Base-by-base conservation (phyloP, 1,284 basidiomycete genomes). In the Takashimella tepidaria region DNA sequence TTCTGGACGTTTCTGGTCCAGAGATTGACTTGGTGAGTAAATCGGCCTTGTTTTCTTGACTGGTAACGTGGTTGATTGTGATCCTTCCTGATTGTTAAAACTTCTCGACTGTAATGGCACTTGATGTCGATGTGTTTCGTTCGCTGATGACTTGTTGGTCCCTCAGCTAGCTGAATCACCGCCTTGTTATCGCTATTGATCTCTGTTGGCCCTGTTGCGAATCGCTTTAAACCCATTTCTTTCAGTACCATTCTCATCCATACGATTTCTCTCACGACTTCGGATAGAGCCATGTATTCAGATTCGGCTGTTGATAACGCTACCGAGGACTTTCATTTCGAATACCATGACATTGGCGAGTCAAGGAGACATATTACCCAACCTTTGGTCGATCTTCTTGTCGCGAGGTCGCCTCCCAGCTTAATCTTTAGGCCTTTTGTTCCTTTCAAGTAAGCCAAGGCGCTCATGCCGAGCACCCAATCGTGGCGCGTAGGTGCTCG, bases 91-190 rank as follows among this genome's bases (percentile, higher is more conserved):
- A n/a, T n/a, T n/a, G n/a, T n/a, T n/a, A n/a, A n/a, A n/a, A n/a
- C n/a, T n/a, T 80, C 75, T 0, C 77, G 69, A 12, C 81, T 64
- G 37, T 68, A 77, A 50, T 80, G 78, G 49, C 76, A 65, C 1
- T 57, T 54, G 16, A 80, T 64, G 42, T 78, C 69, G 41, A 81
- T 79, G 53, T 82, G 79, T 58, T 80, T 81, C 11, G 69, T 63
- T 0, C 67, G 59, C 0, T 61, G 44, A 42, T 77, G 70, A 4
- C 54, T 56, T 2, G 67, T 62, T 0, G 73, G 64, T 49, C 78
- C 75, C 5, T 70, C 44, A 0, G 76, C 63, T 0, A 81, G 54
- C 0, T 60, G 47, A 23, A 80, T 72, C 0, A 76, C 62, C 0
- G 71, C 63, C 10, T 66, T 54, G 57, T 80, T 81, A 60, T 82